These are phyloP conservation scores for Botryotinia globosa DNA, from an alignment of 2,329 filamentous ascomycete genomes.

Conservation along the genomic window DNA sequence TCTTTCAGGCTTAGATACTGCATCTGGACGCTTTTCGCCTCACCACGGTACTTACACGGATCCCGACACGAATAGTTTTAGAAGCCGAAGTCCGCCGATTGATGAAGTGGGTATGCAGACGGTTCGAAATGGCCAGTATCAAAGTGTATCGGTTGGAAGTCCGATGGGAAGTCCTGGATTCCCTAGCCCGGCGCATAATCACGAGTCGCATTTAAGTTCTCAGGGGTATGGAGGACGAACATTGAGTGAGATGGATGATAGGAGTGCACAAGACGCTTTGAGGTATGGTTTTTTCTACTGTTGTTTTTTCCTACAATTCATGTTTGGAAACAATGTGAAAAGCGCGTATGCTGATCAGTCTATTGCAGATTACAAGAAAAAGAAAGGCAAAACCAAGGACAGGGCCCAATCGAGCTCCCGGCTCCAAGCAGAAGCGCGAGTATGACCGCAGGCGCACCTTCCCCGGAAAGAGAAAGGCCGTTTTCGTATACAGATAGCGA, in stretches of 20 bases:
- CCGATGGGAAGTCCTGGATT: constrained; percentile 15
- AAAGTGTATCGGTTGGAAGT: constrained; percentile 15
- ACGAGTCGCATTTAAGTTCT: neutral
- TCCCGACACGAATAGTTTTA: constrained; percentile 16
- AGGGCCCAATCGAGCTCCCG: constrained; percentile 13
- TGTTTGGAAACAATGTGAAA: neutral
- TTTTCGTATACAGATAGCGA: constrained; percentile 21
- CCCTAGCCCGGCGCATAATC: constrained; percentile 8
- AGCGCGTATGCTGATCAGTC: neutral
- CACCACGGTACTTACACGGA: constrained; percentile 12
- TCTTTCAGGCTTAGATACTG: neutral
- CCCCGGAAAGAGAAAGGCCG: constrained; percentile 4
- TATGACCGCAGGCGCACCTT: constrained; percentile 13
- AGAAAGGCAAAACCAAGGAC: constrained; percentile 11
- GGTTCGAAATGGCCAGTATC: constrained; percentile 19
- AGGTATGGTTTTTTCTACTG: neutral
- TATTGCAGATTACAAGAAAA: neutral
- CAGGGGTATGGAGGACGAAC: neutral
- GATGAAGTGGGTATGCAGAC: constrained; percentile 18
- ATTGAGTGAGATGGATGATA: constrained; percentile 17
- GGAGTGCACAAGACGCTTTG: constrained; percentile 10
- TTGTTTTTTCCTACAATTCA: too few species aligned
- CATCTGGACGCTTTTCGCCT: constrained; percentile 15
- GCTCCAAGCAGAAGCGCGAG: constrained; percentile 16
- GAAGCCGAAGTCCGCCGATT: constrained; percentile 17